Base-by-base conservation (phyloP, 805 yeast species). In the Candida quercuum region DNA sequence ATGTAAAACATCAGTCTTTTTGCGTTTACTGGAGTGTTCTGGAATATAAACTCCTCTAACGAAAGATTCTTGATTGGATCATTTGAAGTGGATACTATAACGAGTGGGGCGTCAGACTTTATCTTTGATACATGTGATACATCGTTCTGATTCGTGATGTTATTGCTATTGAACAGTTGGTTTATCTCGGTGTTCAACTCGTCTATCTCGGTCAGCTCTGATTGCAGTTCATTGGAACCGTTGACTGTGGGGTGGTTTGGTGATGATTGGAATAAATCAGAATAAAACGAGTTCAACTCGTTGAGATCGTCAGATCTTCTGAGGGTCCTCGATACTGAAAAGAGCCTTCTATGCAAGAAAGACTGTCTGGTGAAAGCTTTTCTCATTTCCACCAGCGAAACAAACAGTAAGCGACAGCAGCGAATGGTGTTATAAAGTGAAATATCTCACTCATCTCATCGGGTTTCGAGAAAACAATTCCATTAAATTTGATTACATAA, bases 51-150 rank as follows among this genome's bases (percentile, higher is more conserved):
- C 47, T 85, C 83, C 50, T 93, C 99, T 5, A 88, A 50, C 2
- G 96, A 87, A 13, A 93, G 64, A 53, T 93, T 93, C 35, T 76
- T 49, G 50, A 67, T 78, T 2, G 98, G 98, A 48, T 83, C 72
- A 3, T 63, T 55, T 10, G 82, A 64, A 19, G 61, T 61, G 0
- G 95, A 77, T 1, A 81, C 55, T 24, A 86, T 67, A 2, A 80
- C 64, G 15, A 79, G 60, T 5, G 86, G 81, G n/a, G 50, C 47
- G 21, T 33, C 35, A 2, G 43, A 28, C 27, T 46, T 46, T 3
- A 59, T 56, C 8, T 45, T 35, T 1, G 47, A 30, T n/a, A 54
- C 44, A 4, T 61, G 41, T 23, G 59, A 49, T 10, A 32, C 39
- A 3, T 36, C 36, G 12, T 21, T 16, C 7, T 19, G 25, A 7